Evolutionary conservation across 306 rosid genomes (phyloP).

Genomic region (Casuarina cunninghamiana): DNA sequence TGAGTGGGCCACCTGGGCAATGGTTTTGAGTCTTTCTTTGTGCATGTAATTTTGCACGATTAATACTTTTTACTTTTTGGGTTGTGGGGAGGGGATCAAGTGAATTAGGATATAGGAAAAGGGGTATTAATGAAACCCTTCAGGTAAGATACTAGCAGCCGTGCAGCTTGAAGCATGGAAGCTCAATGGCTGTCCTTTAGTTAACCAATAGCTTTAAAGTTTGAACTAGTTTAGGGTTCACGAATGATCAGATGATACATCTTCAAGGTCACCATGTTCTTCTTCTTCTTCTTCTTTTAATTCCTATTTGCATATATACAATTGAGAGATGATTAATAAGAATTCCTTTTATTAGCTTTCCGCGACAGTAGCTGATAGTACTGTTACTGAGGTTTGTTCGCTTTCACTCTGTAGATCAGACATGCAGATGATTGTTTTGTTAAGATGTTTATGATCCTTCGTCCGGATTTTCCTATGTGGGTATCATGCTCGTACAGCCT

Average conservation of each 20-base stretch:
- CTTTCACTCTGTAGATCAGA: too few relatives aligned
- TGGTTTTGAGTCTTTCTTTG: slow-evolving; percentile 21
- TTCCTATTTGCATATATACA: not conserved
- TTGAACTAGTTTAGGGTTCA: not conserved
- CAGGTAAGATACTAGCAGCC: not conserved
- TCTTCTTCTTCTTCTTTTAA: not conserved
- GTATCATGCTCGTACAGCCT: too few relatives aligned
- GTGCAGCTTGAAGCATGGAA: not conserved
- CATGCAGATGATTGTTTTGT: too few relatives aligned
- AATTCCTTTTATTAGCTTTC: not conserved
- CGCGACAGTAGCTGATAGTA: not conserved
- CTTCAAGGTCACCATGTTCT: not conserved
- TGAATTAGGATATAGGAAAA: not conserved
- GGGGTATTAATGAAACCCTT: not conserved
- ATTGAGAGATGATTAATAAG: not conserved
- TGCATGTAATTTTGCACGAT: not conserved
- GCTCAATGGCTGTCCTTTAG: not conserved
- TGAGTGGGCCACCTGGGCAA: not conserved
- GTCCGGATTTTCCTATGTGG: too few relatives aligned
- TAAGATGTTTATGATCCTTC: too few relatives aligned
- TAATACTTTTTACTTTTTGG: not conserved
- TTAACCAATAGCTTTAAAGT: not conserved
- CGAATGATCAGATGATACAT: not conserved
- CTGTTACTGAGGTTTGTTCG: not conserved
- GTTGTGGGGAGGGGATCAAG: not conserved